Evolutionary conservation across 2,329 filamentous ascomycete genomes (phyloP).

Genomic region (Cercospora beticola): DNA sequence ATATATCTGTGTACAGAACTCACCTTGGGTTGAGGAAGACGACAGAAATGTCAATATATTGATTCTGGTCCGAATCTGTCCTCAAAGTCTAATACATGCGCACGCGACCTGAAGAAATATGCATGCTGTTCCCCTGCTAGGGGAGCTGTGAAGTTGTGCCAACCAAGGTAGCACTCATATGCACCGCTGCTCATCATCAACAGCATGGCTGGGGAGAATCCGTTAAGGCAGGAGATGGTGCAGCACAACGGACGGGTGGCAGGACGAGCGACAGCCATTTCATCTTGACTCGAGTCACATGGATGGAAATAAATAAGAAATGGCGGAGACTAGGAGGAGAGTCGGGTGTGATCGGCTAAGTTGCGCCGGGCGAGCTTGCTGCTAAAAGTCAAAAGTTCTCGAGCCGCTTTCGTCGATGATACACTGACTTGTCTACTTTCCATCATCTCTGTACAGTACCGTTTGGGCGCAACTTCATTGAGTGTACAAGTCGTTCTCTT

Average conservation of each 20-base stretch:
- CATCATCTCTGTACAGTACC: conserved; percentile 6
- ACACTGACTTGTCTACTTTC: neutral
- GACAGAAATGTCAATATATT: neutral
- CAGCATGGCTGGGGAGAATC: neutral
- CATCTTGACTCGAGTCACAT: conserved; percentile 1
- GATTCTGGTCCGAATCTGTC: neutral
- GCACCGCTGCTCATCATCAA: neutral
- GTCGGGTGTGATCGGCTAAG: conserved; percentile 1
- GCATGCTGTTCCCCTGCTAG: neutral
- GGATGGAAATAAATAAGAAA: neutral
- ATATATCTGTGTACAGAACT: neutral
- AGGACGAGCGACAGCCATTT: neutral
- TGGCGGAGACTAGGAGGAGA: conserved; percentile 7
- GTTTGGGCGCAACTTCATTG: neutral
- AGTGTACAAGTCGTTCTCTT: conserved; percentile 12
- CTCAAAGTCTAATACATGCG: neutral
- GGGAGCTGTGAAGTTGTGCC: neutral
- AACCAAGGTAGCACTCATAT: neutral
- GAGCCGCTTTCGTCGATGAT: neutral
- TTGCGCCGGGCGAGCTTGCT: neutral
- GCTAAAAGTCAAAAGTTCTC: conserved; percentile 6
- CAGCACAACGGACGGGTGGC: neutral
- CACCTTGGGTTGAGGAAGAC: neutral
- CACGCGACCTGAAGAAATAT: neutral
- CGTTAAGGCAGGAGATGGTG: neutral